Evolutionary conservation across 108 stramenopile genomes (phyloP), one percentile per base, ranked within the genome.

Genomic region (Poteriospumella lacustris): DNA sequence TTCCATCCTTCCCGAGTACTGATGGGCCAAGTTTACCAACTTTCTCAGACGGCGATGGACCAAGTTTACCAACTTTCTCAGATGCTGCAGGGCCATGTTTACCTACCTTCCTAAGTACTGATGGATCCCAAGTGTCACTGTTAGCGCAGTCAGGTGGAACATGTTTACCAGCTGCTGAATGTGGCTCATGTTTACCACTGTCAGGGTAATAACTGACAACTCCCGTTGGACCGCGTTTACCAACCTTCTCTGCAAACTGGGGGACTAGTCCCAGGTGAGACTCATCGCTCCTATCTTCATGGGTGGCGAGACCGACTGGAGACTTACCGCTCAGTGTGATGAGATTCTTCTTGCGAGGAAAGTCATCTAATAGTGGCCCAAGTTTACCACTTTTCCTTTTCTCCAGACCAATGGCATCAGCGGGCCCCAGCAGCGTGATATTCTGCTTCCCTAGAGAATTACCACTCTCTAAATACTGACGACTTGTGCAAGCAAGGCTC

Each of bases 341-440:
- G 47, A 52, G 47, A 52, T 52, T 52, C 47, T 52, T 52, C 47
- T 52, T 52, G 47, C 47, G 47, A 52, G 47, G 47, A 52, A 52
- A 52, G 47, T 52, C 47, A 52, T 52, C 47, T 52, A 52, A 52
- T 52, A 52, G 47, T 52, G 47, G 47, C 47, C 47, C 47, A 52
- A 52, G 47, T 52, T 52, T 52, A 52, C 47, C 47, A 52, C 47
- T 52, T 52, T 52, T 52, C 47, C 47, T 52, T 52, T 52, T 52
- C 47, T 52, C 47, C 47, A 52, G 47, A 52, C 47, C 47, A 52
- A 52, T 52, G 47, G 47, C 47, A 52, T 52, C 47, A 52, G 47
- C 47, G 47, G 47, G 47, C 47, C 47, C 47, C 47, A 52, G 47
- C 47, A 52, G 47, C 47, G 47, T 52, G 47, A 52, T 52, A 52